Evolutionary conservation across 805 yeast species (phyloP), one percentile per base, ranked within the genome.

Genomic region (Monosporozyma solicola): DNA sequence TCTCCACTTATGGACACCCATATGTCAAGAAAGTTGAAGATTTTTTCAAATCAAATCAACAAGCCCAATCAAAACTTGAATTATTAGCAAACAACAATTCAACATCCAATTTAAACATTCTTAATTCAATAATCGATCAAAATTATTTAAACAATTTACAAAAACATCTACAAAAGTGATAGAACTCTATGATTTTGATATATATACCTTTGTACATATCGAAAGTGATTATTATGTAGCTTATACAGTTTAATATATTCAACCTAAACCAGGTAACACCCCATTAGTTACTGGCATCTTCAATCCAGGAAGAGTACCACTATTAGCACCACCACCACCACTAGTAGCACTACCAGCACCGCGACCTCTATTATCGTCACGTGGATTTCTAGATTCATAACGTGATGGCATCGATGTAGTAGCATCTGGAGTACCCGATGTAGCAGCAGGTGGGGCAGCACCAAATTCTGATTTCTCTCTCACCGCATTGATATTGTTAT

Each of bases 381-480:
- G 11, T 22, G 46, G n/a, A 29, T 29, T 41, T 24, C 53, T 45
- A 1, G 46, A 7, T 20, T 47, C 35, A 24, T 31, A 20, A 20
- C 31, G 22, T 15, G 41, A 20, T 13, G 25, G 22, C 16, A 43
- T 43, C 8, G 46, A 24, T 13, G 46, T 8, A 15, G 49, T 46
- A 9, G 37, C 1, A 9, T 43, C 46, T 2, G 29, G 16, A 5
- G 16, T 24, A 3, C 44, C 44, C 10, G 44, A 20, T 5, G 44
- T 25, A 22, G 24, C 20, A 13, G 52, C 43, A 3, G 71, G 71
- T 22, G 66, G 64, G 5, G 71, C 70, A 8, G 67, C 66, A 45
- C 71, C 71, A 54, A 62, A 61, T 50, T 66, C 70, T 31, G 66
- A 59, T 46, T 67, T 67, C 22, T 62, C 65, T 56, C 71, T 61